These are phyloP conservation scores for Rubia tinctorum DNA, from an alignment of 305 asterid species.

Conservation along the genomic window DNA sequence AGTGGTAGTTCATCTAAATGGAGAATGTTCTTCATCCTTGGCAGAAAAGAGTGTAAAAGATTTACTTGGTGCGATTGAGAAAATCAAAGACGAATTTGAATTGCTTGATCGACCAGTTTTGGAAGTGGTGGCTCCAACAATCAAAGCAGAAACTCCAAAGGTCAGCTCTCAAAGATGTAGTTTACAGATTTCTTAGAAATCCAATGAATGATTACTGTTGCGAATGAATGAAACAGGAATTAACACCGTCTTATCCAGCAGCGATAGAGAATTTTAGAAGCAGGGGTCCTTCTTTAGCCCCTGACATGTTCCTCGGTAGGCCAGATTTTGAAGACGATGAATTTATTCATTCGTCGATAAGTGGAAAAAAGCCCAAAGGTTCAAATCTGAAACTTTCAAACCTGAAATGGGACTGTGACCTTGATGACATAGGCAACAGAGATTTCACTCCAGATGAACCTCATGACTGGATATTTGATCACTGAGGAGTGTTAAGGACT, in stretches of 20 bases:
- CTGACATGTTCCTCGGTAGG: constrained; percentile 23
- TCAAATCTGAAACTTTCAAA: constrained; percentile 61
- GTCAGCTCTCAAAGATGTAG: constrained; percentile 32
- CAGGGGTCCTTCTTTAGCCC: constrained; percentile 34
- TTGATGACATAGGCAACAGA: constrained; percentile 61
- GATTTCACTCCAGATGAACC: constrained; percentile 52
- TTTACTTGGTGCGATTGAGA: constrained; percentile 41
- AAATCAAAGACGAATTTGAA: constrained; percentile 51
- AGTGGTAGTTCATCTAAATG: constrained; percentile 13
- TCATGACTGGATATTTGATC: constrained; percentile 81
- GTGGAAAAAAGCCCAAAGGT: constrained; percentile 28
- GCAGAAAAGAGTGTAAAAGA: constrained; percentile 55
- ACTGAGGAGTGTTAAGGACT: constrained; percentile 10
- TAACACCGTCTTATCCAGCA: constrained; percentile 16
- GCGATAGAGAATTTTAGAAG: constrained; percentile 32
- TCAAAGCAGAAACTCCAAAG: constrained; percentile 33
- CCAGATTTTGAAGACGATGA: constrained; percentile 21
- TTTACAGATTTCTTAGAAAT: constrained; percentile 24
- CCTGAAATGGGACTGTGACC: constrained; percentile 67
- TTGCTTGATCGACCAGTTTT: constrained; percentile 50
- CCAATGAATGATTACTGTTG: neutral
- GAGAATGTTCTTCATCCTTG: constrained; percentile 21
- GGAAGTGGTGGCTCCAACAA: constrained; percentile 32
- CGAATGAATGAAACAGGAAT: constrained; percentile 14
- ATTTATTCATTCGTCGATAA: constrained; percentile 19